phyloP scores from a whole-genome alignment of 2,329 filamentous ascomycete species.

The Diplodia corticola region DNA sequence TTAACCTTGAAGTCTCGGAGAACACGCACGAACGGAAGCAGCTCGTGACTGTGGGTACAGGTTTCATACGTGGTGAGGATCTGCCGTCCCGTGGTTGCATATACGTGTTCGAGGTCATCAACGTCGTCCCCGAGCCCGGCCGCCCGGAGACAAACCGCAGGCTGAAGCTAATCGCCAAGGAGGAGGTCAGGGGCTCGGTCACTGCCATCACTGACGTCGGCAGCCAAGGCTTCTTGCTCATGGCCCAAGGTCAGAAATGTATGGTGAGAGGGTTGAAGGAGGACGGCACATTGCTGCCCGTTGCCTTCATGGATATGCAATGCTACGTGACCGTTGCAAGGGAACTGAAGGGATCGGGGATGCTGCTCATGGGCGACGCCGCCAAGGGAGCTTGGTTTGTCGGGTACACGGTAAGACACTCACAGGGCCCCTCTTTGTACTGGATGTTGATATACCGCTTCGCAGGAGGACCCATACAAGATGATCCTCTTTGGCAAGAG shows the following conservation, averaged over 20 bases:
- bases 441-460: conserved; percentile 20
- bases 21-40: conserved; percentile 82
- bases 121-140: conserved; percentile 85
- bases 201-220: conserved; percentile 83
- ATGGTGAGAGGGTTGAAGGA: conserved; percentile 97
- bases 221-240: conserved; percentile 83
- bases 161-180: conserved; percentile 81
- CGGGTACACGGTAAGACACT: conserved; percentile 78
- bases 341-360: conserved; percentile 76
- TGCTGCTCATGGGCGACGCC: conserved; percentile 85
- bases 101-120: conserved; percentile 88
- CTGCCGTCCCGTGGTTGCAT: conserved; percentile 80
- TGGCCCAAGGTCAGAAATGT: conserved; percentile 93
- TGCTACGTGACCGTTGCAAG: conserved; percentile 87
- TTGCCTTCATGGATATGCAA: conserved; percentile 97
- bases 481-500: conserved; percentile 93
- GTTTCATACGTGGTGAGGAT: conserved; percentile 85
- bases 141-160: conserved; percentile 82
- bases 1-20: conserved; percentile 88
- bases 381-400: conserved; percentile 96
- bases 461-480: conserved; percentile 84
- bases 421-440: too few species aligned
- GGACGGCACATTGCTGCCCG: conserved; percentile 85
- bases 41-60: conserved; percentile 81
- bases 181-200: conserved; percentile 90